Evolutionary conservation across 2,329 filamentous ascomycete genomes (phyloP).

Genomic region (Lecanicillium sp.): DNA sequence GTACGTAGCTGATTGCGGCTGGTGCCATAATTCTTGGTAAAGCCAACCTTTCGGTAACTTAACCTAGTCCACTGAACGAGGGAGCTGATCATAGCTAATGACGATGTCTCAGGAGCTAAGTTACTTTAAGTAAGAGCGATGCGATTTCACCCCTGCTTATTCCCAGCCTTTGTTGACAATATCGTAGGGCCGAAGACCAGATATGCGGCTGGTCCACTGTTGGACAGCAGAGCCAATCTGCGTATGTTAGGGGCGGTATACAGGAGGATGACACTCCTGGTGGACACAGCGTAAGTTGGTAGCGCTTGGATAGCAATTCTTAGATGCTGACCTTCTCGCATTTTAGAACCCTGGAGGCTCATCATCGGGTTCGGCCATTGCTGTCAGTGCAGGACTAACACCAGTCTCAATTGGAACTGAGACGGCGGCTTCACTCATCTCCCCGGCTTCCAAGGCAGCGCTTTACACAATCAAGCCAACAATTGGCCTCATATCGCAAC

Average conservation of each 20-base stretch:
- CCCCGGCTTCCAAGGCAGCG: slow-evolving; percentile 11
- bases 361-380: slow-evolving; percentile 18
- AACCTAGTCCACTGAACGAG: background rate
- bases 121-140: slow-evolving; percentile 8
- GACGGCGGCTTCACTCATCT: slow-evolving; percentile 17
- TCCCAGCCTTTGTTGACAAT: slow-evolving; percentile 2
- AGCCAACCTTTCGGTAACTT: slow-evolving; percentile 17
- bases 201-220: slow-evolving; percentile 15
- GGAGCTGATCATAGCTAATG: background rate
- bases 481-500: slow-evolving; percentile 5
- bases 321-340: background rate
- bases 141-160: background rate
- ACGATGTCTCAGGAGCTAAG: slow-evolving; percentile 4
- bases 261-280: slow-evolving; percentile 10
- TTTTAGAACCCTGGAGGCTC: slow-evolving; percentile 18
- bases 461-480: slow-evolving; percentile 16
- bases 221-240: slow-evolving; percentile 16
- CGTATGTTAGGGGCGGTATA: slow-evolving; percentile 13
- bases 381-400: slow-evolving; percentile 16
- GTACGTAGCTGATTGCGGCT: slow-evolving; percentile 1
- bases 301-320: background rate
- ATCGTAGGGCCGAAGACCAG: slow-evolving; percentile 7
- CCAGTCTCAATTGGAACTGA: slow-evolving; percentile 21
- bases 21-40: slow-evolving; percentile 17
- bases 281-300: slow-evolving; percentile 10